A percentile compares a stretch with the other conserved stretches of the same genome.
These are phyloP conservation scores for Hericium coralloides DNA, from an alignment of 768 basidiomycete species.

Conservation along the genomic window DNA sequence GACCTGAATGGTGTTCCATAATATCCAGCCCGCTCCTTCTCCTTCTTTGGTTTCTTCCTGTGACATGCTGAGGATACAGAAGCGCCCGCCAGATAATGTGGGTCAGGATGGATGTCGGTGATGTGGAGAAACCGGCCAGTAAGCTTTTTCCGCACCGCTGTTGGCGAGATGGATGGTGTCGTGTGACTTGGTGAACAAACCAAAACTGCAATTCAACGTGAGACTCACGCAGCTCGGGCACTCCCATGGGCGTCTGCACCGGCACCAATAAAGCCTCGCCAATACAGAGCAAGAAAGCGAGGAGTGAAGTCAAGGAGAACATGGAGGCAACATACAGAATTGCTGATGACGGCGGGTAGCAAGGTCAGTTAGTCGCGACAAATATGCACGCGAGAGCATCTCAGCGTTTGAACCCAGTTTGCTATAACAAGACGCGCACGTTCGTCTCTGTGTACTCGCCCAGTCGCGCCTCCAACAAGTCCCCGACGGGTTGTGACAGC, in stretches of 20 bases:
- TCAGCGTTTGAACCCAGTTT: not conserved
- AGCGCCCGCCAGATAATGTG: conserved; percentile 44
- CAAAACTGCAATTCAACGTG: not conserved
- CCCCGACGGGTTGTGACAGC: not conserved
- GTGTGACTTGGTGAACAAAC: not conserved
- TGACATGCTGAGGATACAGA: conserved; percentile 62
- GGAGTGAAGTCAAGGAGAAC: not conserved
- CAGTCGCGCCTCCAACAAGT: not conserved
- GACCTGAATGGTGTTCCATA: conserved; percentile 67
- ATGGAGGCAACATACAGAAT: not conserved
- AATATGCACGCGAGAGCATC: not conserved
- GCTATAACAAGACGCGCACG: not conserved
- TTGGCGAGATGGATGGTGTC: not conserved
- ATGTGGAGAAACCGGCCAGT: conserved; percentile 74
- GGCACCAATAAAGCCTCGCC: not conserved
- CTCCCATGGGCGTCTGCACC: not conserved
- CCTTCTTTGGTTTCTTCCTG: conserved; percentile 45
- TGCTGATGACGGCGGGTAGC: not conserved
- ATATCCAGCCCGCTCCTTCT: conserved; percentile 42
- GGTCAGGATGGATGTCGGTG: conserved; percentile 81
- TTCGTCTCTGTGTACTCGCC: not conserved
- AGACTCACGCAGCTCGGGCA: not conserved
- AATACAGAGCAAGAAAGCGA: not conserved
- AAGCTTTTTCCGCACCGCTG: conserved; percentile 30
- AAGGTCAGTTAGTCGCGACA: not conserved